Evolutionary conservation across 305 asterid species (phyloP), one percentile per base, ranked within the genome.

Genomic region (Stenogyne calaminthoides): DNA sequence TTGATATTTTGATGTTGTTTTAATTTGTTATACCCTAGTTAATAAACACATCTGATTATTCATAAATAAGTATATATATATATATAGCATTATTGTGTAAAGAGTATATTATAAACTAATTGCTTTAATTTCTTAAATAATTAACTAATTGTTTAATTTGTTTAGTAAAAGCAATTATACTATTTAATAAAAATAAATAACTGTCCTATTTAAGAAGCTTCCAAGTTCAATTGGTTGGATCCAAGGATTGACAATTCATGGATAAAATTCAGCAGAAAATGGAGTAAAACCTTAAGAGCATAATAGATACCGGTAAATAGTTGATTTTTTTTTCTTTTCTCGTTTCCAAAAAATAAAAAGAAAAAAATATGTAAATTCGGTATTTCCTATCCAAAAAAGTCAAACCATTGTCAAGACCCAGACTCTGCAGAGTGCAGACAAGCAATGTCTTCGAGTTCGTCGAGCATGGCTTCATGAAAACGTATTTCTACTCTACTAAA

Each of bases 401-500:
- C 68, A 54, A 54, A 72, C 61, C 73, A 72, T 58, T 77, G 80
- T 80, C 64, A 75, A 74, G 60, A 61, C 72, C 75, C 69, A 60
- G 77, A 76, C 74, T 58, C 72, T 46, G 80, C 76, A 71, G 59
- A 58, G 29, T 54, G 79, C 76, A 71, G 59, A 58, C 37, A 20
- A 68, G 73, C 76, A 78, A 59, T 55, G 64, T 60, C 79, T 34
- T 70, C 60, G 57, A 64, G 71, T 34, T 70, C 51, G 57, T 70
- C 51, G 57, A 64, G 77, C 66, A 73, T 29, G 39, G 49, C 44
- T 55, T 62, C 49, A 70, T 32, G 40, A 70, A 74, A 61, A 49
- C 73, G 81, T 80, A 73, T 69, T 75, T 65, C 87, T 80, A 77
- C 62, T 73, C 78, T 49, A 39, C 75, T 74, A 72, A 49, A 7